Conservation (phyloP, 345 rosid genomes). For the Melaleuca quinquenervia region DNA sequence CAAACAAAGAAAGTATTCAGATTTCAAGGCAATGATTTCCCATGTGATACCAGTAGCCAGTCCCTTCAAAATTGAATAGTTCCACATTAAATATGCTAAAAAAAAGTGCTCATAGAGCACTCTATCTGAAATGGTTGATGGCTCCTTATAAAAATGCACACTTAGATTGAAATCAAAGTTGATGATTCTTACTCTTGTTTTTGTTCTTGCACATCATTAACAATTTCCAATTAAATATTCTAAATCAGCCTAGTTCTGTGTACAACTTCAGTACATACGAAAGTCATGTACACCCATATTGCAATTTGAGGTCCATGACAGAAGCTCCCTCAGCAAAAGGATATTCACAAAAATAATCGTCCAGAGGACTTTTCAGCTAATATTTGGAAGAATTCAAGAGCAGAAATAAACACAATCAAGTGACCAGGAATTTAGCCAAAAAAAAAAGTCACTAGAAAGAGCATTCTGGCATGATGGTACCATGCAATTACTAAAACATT, state of each 20-base stretch:
- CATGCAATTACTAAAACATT: background rate
- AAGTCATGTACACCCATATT: background rate
- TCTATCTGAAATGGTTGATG: background rate
- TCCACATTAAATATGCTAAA: background rate
- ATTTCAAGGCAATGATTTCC: background rate
- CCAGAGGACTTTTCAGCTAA: background rate
- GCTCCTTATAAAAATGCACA: background rate
- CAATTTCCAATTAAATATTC: background rate
- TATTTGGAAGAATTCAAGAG: background rate
- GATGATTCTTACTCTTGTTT: background rate
- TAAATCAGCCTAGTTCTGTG: background rate
- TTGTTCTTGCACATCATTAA: background rate
- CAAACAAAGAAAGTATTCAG: background rate
- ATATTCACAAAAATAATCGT: background rate
- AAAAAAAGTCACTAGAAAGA: background rate
- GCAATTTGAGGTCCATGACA: background rate
- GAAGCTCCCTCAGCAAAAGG: background rate
- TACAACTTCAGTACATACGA: background rate
- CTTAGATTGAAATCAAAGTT: background rate
- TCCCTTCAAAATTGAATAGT: background rate
- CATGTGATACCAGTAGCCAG: background rate
- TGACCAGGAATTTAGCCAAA: background rate
- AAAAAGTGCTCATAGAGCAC: background rate
- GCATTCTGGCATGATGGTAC: background rate
- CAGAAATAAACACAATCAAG: background rate